Evolutionary conservation across 805 yeast species (phyloP), one percentile per base, ranked within the genome.

Genomic region (Saccharomyces cerevisiae): DNA sequence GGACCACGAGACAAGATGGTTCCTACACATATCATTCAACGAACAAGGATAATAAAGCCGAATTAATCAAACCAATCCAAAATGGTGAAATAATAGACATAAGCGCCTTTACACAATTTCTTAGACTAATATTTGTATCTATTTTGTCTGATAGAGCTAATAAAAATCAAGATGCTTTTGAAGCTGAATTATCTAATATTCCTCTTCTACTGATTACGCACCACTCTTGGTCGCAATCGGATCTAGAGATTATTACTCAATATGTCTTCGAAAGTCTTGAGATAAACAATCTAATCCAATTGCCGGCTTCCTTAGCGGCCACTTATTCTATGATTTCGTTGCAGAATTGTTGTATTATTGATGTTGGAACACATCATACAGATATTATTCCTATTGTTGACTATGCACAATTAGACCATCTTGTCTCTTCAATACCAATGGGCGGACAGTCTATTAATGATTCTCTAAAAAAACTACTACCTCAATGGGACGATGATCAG

Each of bases 361-460:
- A 92, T 68, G 77, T 92, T 49, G 97, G 97, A 21, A 73, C 75
- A 57, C 80, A 83, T 26, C 80, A 84, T 60, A 81, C 90, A 2
- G 96, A 89, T 66, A 76, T 92, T 26, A 76, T 84, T 11, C 94
- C 96, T 2, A 80, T 92, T n/a, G 70, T 87, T 30, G 94, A 87
- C 57, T 89, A 81, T 62, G 82, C 83, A 55, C 77, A 81, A 5
- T 71, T 84, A 52, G 76, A 77, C 30, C 80, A 80, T 58, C 84
- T 89, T 3, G 72, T 77, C 30, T 69, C 70, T 31, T 71, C 75
- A 13, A 65, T 84, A 29, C 69, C 72, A 1, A 60, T 64, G 13
- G 99, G 99, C 11, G 91, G 96, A 1, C 59, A 71, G 14, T 65
- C 72, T 29, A 85, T 92, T 41, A 87, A 87, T 61, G 69, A 74